Base-by-base conservation (phyloP, 2,329 filamentous ascomycete species). In the Huntiella omanensis region DNA sequence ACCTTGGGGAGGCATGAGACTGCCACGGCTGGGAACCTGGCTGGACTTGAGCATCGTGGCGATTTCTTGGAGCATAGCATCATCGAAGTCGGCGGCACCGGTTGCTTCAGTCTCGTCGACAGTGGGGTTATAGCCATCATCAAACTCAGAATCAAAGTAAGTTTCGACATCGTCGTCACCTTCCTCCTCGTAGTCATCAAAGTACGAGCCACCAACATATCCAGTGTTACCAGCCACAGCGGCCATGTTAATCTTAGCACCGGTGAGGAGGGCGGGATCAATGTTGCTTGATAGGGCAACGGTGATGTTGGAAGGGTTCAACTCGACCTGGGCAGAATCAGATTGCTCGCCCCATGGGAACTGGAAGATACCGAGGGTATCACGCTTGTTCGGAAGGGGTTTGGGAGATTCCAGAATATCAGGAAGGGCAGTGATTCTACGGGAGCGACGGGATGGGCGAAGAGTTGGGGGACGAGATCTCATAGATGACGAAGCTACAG, bases 341-440 rank as follows among this genome's bases (percentile, higher is more conserved):
- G 74, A 78, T 53, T 60, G 69, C 59, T 78, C 74, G 11, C 75
- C 75, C 72, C 73, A 78, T 2, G 75, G 73, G 52, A 78, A 78
- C 53, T 76, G 71, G 60, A 77, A 80, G 53, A 79, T 71, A 4
- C 74, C 75, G 13, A 79, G 64, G 8, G 73, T 77, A 10, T 66
- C 72, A 37, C 68, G 64, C 58, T 70, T 73, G 55, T 75, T 63
- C 4, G 68, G 67, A 4, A 79, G 60, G 33, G 73, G 74, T 54
- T 71, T 60, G 3, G 75, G 75, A 51, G 66, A 75, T 56, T 79
- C 75, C 33, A 76, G 55, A 50, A 79, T 79, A 55, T 79, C 75
- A 11, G 75, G 73, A 4, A 80, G 65, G 40, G 68, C 56, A 5
- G 73, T 75, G n/a, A 75, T 60, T 37, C 73, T 69, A 57, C 63